Evolutionary conservation across 306 rosid genomes (phyloP), one percentile per base, ranked within the genome.

Genomic region (Styphnolobium japonicum): DNA sequence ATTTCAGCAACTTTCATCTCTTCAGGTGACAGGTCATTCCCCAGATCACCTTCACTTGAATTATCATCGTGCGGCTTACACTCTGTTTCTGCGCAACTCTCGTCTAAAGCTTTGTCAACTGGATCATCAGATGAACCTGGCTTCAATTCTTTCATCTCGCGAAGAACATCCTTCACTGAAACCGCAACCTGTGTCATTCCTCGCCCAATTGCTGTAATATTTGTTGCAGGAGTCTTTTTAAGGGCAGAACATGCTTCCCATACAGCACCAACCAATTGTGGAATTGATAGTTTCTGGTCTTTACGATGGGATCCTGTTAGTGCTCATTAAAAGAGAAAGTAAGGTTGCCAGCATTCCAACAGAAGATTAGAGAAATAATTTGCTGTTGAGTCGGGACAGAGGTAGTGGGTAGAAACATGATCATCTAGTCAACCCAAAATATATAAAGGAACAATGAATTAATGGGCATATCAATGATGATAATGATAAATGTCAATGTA

Each of bases 131-230:
- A 77, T 34, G 93, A 80, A 25, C 4, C 86, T 4, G 92, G 91
- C 85, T 89, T 96, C 69, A 96, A 87, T 86, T 96, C 99, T 77
- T 88, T 96, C 96, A 96, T 85, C 83, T 96, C 99, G 1, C 97
- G 97, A 60, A 96, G 91, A 82, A 96, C 98, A 5, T 93, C 99
- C 80, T 93, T 96, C 67, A 93, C 82, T 10, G 97, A 85, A 74
- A 93, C 94, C 1, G 97, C 99, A 75, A 93, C 89, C 80, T 85
- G 91, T 3, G 96, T 90, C 88, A 93, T 86, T 64, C 86, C 92
- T 73, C 97, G 85, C 68, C 99, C 98, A 70, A 96, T 87, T 11
- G 98, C 98, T 9, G 88, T 87, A 67, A 93, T 67, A 85, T 93
- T 96, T 45, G 98, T 77, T n/a, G 87, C 7, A 46, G 99, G 99